A percentile compares a stretch with the other conserved stretches of the same genome.
Conservation (phyloP, 1,284 basidiomycete genomes). For the Coniferiporia sulphurascens region DNA sequence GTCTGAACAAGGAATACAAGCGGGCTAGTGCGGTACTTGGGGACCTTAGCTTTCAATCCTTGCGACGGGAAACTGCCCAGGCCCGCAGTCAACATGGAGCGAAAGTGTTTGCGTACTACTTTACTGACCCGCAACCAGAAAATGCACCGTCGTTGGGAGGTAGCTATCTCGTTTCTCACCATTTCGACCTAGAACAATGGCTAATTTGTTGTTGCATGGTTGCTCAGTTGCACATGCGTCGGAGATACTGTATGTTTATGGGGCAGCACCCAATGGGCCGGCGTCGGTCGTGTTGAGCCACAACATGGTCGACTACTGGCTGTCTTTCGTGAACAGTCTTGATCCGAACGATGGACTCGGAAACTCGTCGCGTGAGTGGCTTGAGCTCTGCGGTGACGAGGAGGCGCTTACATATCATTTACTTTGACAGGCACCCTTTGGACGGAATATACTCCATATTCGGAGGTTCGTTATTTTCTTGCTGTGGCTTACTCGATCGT, state of each 20-base stretch:
- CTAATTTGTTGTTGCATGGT: constrained; percentile 14
- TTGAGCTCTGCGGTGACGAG: too few relatives aligned
- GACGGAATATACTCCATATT: constrained; percentile 26
- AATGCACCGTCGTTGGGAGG: constrained; percentile 30
- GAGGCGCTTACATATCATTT: neutral
- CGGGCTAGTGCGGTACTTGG: constrained; percentile 39
- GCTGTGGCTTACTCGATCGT: constrained; percentile 15
- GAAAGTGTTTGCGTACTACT: constrained; percentile 43
- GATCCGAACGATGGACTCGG: constrained; percentile 47
- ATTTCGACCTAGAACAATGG: too few relatives aligned
- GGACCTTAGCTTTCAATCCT: constrained; percentile 39
- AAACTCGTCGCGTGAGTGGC: constrained; percentile 17
- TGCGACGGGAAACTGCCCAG: constrained; percentile 37
- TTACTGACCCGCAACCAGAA: constrained; percentile 37
- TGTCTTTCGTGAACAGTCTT: constrained; percentile 44
- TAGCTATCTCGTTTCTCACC: constrained; percentile 10
- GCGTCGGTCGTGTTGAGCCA: constrained; percentile 30
- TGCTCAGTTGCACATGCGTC: constrained; percentile 32
- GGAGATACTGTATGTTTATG: constrained; percentile 39
- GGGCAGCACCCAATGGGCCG: constrained; percentile 25
- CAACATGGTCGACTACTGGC: constrained; percentile 47
- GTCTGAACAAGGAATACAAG: constrained; percentile 39
- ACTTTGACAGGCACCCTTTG: constrained; percentile 33
- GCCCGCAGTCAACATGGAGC: constrained; percentile 35
- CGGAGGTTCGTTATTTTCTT: constrained; percentile 27